Base-by-base conservation (phyloP, 371 early-diverging fungal species). In the Circinella minor region DNA sequence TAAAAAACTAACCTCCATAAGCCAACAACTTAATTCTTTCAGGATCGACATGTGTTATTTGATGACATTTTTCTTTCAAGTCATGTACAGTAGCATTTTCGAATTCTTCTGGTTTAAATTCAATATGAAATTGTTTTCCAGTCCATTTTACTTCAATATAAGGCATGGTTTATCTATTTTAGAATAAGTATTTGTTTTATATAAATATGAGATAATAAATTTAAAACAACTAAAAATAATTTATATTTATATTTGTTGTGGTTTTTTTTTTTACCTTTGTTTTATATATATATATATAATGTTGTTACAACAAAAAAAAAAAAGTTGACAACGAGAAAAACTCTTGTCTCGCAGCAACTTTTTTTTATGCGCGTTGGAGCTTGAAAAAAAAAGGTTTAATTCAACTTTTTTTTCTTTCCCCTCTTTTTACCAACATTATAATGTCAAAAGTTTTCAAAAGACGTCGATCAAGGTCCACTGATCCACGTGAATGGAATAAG, bases 1-100 rank as follows among this genome's bases (percentile, higher is more conserved):
- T 27, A 1, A 27, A 27, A 27, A 27, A 27, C 27, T 61, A 77
- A 79, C 82, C 82, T 78, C 80, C 82, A 72, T 79, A 82, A 17
- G 77, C 82, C 15, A 74, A 51, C 4, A 82, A 55, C 18, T 73
- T 76, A 63, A 79, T 75, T 5, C 49, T 34, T 4, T 48, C 47
- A 5, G 71, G 57, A 46, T 72, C 70, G 13, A 78, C 36, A 18
- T 74, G 77, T 4, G 80, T 79, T 20, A 77, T 65, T 34, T 68
- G 72, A 15, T 76, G 71, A 68, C 77, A 77, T 39, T 64, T 70
- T 36, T 63, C 39, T 39, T 82, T 82, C 36, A 82, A 60, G 10
- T 79, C 73, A 20, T 63, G 57, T 6, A 82, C 82, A 13, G 75
- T 74, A 17, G 70, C 68, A 55, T 59, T 43, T 2, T 78, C 66